Base-by-base conservation (phyloP, 306 rosid species). In the Castanea crenata region DNA sequence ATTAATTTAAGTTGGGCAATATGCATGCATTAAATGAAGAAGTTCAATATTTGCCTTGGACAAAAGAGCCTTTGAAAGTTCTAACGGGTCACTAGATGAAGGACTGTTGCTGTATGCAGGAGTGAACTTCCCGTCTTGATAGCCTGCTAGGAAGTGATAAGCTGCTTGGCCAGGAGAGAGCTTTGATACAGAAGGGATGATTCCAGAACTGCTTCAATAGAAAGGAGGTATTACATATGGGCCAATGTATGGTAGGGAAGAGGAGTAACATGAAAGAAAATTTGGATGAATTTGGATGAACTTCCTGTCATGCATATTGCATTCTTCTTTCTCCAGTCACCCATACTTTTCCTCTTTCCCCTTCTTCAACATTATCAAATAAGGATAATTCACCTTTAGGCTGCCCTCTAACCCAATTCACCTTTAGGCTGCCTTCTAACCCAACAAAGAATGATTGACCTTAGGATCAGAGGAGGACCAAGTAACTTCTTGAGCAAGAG, bases 91-190 rank as follows among this genome's bases (percentile, higher is more conserved):
- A 76, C 79, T 20, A 27, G 83, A 73, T 74, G 81, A 81, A 74
- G 79, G 82, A 38, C 69, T 78, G 8, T 76, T 68, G 83, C 35
- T 77, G 73, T 81, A 88, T 49, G 83, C 85, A 69, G 89, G 86
- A 68, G 81, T 58, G 67, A 88, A 85, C 64, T 85, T 88, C 77
- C 91, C 86, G 70, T 83, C 79, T 68, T 83, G 91, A 81, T 85
- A 81, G 68, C 89, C 86, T 20, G 87, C 86, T 57, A 88, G 63
- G 73, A 85, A 83, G 75, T 88, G 91, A 78, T 78, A 88, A 27
- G 89, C 91, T 27, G 87, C 91, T 76, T 85, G 91, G 44, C 85
- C 85, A 73, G 86, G 86, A 41, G 79, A 79, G 62, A 85, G 89
- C 86, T 74, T 85, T 73, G 88, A 88, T 49, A 78, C 65, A 35